Evolutionary conservation across 495 filamentous ascomycete genomes (phyloP).

Genomic region (Copromyces sp.): DNA sequence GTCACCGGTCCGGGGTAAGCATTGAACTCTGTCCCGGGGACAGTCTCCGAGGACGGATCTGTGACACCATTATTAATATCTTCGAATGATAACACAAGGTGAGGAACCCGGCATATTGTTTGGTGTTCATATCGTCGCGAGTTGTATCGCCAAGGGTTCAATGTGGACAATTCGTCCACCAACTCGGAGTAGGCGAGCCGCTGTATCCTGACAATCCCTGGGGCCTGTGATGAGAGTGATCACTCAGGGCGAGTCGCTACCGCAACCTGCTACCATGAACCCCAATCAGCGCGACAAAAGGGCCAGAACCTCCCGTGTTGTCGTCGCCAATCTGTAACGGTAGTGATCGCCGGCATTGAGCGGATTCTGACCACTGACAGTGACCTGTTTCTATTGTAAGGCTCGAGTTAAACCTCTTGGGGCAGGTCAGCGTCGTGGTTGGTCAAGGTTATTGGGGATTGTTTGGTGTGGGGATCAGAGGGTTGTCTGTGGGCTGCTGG

Average conservation of each 20-base stretch:
- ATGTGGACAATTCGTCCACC: not conserved
- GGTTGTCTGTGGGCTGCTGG: not conserved
- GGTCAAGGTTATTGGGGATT: not conserved
- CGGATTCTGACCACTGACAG: not conserved
- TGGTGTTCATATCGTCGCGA: not conserved
- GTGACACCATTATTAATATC: not conserved
- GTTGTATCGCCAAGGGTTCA: not conserved
- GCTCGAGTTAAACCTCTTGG: not conserved
- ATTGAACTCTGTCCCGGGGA: not conserved
- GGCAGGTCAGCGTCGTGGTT: not conserved
- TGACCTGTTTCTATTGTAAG: not conserved
- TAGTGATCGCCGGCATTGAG: not conserved
- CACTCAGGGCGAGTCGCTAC: not conserved
- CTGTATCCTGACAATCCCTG: not conserved
- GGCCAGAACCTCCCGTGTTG: not conserved
- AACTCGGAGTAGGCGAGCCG: not conserved
- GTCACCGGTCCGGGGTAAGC: not conserved
- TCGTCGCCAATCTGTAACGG: not conserved
- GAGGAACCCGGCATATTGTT: not conserved
- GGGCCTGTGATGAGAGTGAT: not conserved
- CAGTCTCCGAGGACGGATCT: not conserved
- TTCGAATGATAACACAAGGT: not conserved
- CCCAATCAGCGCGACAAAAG: not conserved
- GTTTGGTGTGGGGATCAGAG: not conserved
- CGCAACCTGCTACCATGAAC: not conserved